Evolutionary conservation across 1,139 yeast genomes (phyloP).

Genomic region (Pichia sp.): DNA sequence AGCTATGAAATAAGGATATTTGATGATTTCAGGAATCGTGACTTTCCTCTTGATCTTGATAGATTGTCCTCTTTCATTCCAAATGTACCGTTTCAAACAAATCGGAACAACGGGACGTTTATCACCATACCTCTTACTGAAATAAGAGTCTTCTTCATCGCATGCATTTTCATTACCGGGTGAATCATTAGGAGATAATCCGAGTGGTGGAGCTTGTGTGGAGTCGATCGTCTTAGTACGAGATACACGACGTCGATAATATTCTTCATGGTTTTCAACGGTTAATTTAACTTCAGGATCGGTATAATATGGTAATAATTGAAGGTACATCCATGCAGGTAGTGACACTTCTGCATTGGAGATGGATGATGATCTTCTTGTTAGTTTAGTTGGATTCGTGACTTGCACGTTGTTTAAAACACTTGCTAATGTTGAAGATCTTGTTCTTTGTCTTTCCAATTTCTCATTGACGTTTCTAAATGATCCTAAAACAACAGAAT

Average conservation of each 20-base stretch:
- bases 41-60: conserved; percentile 57
- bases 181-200: background rate
- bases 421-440: conserved; percentile 46
- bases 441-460: conserved; percentile 39
- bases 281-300: conserved; percentile 43
- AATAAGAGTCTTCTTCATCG: conserved; percentile 15
- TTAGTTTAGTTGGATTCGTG: conserved; percentile 36
- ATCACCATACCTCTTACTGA: conserved; percentile 35
- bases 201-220: conserved; percentile 5
- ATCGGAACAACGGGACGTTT: conserved; percentile 74
- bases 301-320: conserved; percentile 73
- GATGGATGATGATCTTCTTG: conserved; percentile 31
- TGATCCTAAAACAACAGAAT: conserved; percentile 19
- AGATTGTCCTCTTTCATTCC: conserved; percentile 46
- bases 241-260: conserved; percentile 24
- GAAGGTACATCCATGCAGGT: conserved; percentile 86
- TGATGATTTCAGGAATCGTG: conserved; percentile 65
- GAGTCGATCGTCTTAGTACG: conserved; percentile 30
- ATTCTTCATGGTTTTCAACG: conserved; percentile 32
- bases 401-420: conserved; percentile 37
- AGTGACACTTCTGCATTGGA: conserved; percentile 56
- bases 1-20: conserved; percentile 72
- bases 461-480: conserved; percentile 31
- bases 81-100: conserved; percentile 67
- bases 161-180: background rate